These are phyloP conservation scores for Erysimum cheiri DNA, from an alignment of 441 rosid genomes.

Conservation along the genomic window DNA sequence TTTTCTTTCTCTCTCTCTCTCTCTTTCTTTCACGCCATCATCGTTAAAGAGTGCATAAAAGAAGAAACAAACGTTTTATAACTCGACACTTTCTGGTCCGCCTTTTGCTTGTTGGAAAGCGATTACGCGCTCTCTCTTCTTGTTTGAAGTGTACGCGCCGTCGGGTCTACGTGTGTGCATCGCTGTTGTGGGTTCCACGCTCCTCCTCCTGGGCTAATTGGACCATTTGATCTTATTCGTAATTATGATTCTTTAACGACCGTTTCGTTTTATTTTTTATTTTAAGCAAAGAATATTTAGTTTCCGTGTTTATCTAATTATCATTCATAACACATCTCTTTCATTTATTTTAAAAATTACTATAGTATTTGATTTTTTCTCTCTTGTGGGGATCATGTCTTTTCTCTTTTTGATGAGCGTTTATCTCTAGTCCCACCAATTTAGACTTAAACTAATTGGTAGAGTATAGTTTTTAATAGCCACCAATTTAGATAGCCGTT, in stretches of 20 bases:
- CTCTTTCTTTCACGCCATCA: constrained; percentile 39
- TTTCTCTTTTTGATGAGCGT: constrained; percentile 13
- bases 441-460: not conserved
- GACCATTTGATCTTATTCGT: constrained; percentile 3
- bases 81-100: constrained; percentile 38
- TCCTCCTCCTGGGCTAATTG: constrained; percentile 2
- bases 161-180: constrained; percentile 7
- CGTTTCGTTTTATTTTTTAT: constrained; percentile 15
- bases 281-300: constrained; percentile 24
- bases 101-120: constrained; percentile 20
- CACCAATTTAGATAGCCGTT: constrained; percentile 43
- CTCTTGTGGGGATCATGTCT: constrained; percentile 33
- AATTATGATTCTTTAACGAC: constrained; percentile 34
- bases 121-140: constrained; percentile 29
- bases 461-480: constrained; percentile 15
- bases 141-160: constrained; percentile 37
- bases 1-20: constrained; percentile 20
- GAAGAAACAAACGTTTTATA: constrained; percentile 30
- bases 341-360: not conserved
- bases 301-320: constrained; percentile 24
- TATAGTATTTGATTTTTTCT: not conserved
- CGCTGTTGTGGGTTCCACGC: constrained; percentile 38
- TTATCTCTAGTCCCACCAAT: not conserved
- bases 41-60: constrained; percentile 29
- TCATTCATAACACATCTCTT: constrained; percentile 2